Percentiles rank a stretch among this genome's conserved stretches.
These are phyloP conservation scores for Nakazawaea wyomingensis DNA, from an alignment of 805 yeast genomes.

Conservation along the genomic window DNA sequence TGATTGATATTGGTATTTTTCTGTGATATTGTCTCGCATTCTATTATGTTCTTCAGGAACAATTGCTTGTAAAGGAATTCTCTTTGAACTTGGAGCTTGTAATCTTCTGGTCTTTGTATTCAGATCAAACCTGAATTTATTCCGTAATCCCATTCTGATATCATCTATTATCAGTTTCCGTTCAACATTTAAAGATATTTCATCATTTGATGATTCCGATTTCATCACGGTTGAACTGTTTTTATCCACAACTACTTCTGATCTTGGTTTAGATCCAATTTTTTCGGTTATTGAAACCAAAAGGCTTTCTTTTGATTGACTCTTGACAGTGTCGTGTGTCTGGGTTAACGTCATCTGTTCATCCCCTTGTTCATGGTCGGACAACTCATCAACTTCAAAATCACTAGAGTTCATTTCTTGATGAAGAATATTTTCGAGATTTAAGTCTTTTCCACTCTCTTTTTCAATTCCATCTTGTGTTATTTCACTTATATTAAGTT, in stretches of 20 bases:
- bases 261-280: too few relatives aligned
- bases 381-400: conserved; percentile 16
- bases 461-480: background rate
- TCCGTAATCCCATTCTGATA: background rate
- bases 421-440: background rate
- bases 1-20: too few relatives aligned
- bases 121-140: background rate
- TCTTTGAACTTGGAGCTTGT: background rate
- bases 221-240: too few relatives aligned
- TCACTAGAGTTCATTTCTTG: conserved; percentile 21
- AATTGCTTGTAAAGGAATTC: background rate
- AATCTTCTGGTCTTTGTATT: background rate
- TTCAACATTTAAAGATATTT: background rate
- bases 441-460: background rate
- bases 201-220: too few relatives aligned
- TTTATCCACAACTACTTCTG: too few relatives aligned
- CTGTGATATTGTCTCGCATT: background rate
- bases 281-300: background rate
- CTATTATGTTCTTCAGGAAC: background rate
- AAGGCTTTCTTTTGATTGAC: background rate
- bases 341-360: background rate
- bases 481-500: background rate
- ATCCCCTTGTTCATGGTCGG: conserved; percentile 5
- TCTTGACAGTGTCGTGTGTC: background rate
- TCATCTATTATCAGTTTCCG: background rate